phyloP scores from a whole-genome alignment of 768 basidiomycete genomes.

The Tricholoma saponaceum region DNA sequence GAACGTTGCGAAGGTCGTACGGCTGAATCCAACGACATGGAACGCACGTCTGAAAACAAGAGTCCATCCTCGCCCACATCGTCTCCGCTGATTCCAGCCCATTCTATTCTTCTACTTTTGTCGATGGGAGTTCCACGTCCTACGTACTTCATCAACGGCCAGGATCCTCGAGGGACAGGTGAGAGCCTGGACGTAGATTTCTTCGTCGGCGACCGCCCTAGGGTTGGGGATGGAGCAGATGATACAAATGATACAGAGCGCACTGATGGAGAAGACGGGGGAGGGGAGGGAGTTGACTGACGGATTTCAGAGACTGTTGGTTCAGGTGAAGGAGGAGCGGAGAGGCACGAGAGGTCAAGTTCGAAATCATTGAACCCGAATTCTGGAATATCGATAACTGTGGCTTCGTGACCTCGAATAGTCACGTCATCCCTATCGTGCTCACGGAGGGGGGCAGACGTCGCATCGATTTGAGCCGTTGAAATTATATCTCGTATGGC shows the following conservation, averaged over 20 bases:
- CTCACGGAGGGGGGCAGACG: conserved; percentile 10
- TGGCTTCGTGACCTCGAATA: conserved; percentile 18
- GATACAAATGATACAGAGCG: conserved; percentile 34
- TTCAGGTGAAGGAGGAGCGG: conserved; percentile 36
- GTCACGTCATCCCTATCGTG: conserved; percentile 24
- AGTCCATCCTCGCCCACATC: conserved; percentile 43
- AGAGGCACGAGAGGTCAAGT: conserved; percentile 43
- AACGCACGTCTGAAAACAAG: conserved; percentile 33
- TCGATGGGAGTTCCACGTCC: conserved; percentile 49
- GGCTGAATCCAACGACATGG: conserved; percentile 37
- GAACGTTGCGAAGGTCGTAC: conserved; percentile 26
- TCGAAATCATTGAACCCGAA: conserved; percentile 45
- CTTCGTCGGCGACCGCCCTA: conserved; percentile 22
- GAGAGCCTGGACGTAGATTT: conserved; percentile 24
- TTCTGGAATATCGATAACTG: conserved; percentile 19
- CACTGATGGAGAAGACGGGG: conserved; percentile 24
- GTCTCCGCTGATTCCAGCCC: conserved; percentile 36
- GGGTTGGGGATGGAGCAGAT: conserved; percentile 22
- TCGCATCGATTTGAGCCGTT: conserved; percentile 18
- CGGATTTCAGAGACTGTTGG: conserved; percentile 29
- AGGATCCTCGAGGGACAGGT: conserved; percentile 34
- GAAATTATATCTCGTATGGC: conserved; percentile 22
- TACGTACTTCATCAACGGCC: conserved; percentile 40
- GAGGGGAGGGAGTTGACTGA: conserved; percentile 27
- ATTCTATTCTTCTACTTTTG: conserved; percentile 37